Evolutionary conservation across 2,329 filamentous ascomycete species (phyloP), one percentile per base, ranked within the genome.

Genomic region (Laburnicola sp.): DNA sequence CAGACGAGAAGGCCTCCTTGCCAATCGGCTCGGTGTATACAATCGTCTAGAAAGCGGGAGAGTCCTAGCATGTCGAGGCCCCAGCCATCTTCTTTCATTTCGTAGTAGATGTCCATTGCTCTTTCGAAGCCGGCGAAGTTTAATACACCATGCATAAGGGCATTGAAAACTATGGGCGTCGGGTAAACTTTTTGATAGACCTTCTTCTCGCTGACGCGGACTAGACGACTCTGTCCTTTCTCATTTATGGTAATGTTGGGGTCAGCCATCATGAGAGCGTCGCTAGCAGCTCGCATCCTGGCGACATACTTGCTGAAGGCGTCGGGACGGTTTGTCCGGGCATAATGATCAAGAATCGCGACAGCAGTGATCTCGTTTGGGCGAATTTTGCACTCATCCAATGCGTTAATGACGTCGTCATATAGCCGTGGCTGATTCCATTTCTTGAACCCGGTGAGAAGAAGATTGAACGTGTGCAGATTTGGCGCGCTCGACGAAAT

Each of bases 391-490:
- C 71, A 70, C 22, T 56, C 58, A 4, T 74, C 61, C 11, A 74
- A 57, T 3, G 64, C 60, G 1, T 60, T 38, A 22, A 75, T 68
- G 22, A 74, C 60, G 30, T 54, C 35, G 30, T 69, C 57, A n/a
- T 64, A 57, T 34, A 74, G 45, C 1, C 56, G 45, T 8, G 50
- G 52, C n/a, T 56, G 59, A 34, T 61, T 51, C 59, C 65, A 70
- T 30, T 62, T 58, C 41, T 56, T 59, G 44, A 93, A 84, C n/a
- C 82, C 82, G n/a, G 82, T 69, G 2, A 93, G 80, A 25, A 94
- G 77, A 9, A 80, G 79, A 64, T 91, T 91, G 74, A 86, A 90
- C 3, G 86, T 90, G 57, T 84, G 78, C 31, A 88, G 80, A 54
- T 83, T 83, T 0, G 88, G 87, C 0, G 84, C 81, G 16, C 82